Base-by-base conservation (phyloP, 164 flowering plant genomes). In the Echeveria elegans region DNA sequence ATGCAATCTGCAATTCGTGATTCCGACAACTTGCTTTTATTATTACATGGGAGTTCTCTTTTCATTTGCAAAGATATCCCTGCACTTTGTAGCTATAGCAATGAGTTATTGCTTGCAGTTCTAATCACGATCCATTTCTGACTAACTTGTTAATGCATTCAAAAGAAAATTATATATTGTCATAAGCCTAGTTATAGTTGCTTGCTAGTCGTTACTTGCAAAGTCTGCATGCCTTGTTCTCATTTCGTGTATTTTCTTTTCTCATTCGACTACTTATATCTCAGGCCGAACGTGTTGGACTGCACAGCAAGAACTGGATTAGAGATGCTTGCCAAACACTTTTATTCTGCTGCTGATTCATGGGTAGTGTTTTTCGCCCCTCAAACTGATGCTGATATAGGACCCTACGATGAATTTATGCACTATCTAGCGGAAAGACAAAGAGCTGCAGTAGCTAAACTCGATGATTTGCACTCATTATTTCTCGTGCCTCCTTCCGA, bases 401-500 rank as follows among this genome's bases (percentile, higher is more conserved):
- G 77, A 56, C 82, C 72, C 69, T 94, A 94, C 72, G 86, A 90
- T 70, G 98, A 90, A 72, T 94, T 94, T 81, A 83, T 88, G 91
- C 73, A 84, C 74, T 94, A 86, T 76, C 81, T 94, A 23, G 96
- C 75, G 69, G 96, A 89, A 73, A 90, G 82, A 74, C 86, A 93
- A 80, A 83, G 98, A 64, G 98, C 91, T 36, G 98, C 97, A 11
- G 98, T 93, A 65, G 82, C 96, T 60, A 90, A 90, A 80, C 73
- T 90, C 78, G 90, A 93, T 75, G 96, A 94, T 45, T 80, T 71
- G 66, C 89, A 81, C 65, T 88, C 96, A 34, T 75, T 94, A 75
- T 94, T 94, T 75, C 96, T 94, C 30, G 97, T 94, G 6, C 96
- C 98, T 26, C 98, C 98, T 41, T 94, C 98, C 48, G 91, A 90